Evolutionary conservation across 2,329 filamentous ascomycete genomes (phyloP), one percentile per base, ranked within the genome.

Genomic region (Xylaria sp.): DNA sequence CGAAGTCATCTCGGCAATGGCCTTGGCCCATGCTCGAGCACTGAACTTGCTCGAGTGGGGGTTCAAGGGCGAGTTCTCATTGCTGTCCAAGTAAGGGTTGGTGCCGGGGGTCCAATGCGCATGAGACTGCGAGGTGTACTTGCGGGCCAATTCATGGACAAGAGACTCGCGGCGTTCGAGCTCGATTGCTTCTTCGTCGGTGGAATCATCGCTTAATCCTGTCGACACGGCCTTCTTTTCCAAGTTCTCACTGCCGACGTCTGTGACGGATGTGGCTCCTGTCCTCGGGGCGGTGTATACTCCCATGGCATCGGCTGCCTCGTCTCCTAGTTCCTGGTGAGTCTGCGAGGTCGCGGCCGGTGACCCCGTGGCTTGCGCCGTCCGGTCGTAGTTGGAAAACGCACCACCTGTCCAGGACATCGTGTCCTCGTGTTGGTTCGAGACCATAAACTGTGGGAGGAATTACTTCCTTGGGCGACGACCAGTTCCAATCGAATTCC

Each of bases 1-100:
- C 37, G 78, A 76, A 51, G 79, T 76, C 61, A 83, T 73, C 61
- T 78, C 77, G 37, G 85, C 80, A 8, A 88, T 71, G 39, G 83
- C 76, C 74, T 82, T 85, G 60, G 83, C 82, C 86, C 86, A 89
- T 49, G 78, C 76, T 52, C 78, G 78, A 35, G 75, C 77, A 58
- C 76, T 80, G 71, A 86, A 86, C 59, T 81, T 78, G 23, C 74
- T 70, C 3, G 80, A 83, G 55, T 69, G 71, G 2, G 83, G 83
- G 68, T 85, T 82, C 35, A 84, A 69, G 0, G 77, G 74, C n/a
- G 81, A 83, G 61, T 82, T 74, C 44, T 77, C 72, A 9, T 68
- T 75, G 42, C 75, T 75, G 51, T 71, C 69, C 62, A 76, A 64
- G 68, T 85, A 86, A 10, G 82, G 79, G 69, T 85, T 85, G 8